Conservation (phyloP, 2,329 filamentous ascomycete species). For the Trichoderma koningii region DNA sequence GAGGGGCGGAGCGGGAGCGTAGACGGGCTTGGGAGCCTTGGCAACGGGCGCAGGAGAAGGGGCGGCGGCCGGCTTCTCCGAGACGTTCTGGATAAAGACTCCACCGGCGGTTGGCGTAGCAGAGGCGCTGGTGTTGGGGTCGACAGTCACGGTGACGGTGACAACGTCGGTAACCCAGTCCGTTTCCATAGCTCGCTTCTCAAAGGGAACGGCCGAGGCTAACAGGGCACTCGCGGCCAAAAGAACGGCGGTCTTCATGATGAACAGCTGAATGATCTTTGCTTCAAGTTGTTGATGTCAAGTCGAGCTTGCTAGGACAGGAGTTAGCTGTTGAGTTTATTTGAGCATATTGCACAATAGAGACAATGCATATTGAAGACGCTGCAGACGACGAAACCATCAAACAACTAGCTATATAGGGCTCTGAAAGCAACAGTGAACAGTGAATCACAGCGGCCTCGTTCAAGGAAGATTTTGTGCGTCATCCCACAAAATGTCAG, state of each 20-base stretch:
- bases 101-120: slow-evolving; percentile 30
- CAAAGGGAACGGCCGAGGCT: slow-evolving; percentile 49
- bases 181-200: slow-evolving; percentile 46
- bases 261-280: slow-evolving; percentile 32
- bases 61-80: slow-evolving; percentile 22
- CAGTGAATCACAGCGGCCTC: slow-evolving; percentile 13
- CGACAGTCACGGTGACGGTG: slow-evolving; percentile 50
- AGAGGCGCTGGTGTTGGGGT: slow-evolving; percentile 29
- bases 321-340: slow-evolving; percentile 20
- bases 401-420: not conserved
- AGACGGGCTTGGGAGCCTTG: slow-evolving; percentile 15
- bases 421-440: slow-evolving; percentile 15
- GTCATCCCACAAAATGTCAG: not conserved
- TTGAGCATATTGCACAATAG: not conserved
- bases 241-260: slow-evolving; percentile 55
- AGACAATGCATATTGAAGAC: not conserved
- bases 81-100: slow-evolving; percentile 33
- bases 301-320: slow-evolving; percentile 4
- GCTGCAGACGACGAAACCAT: not conserved
- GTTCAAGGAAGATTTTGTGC: not conserved
- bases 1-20: slow-evolving; percentile 23
- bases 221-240: slow-evolving; percentile 49
- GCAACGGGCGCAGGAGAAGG: slow-evolving; percentile 10
- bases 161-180: slow-evolving; percentile 46
- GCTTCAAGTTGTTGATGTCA: slow-evolving; percentile 1